Evolutionary conservation across 1,284 basidiomycete genomes (phyloP), one percentile per base, ranked within the genome.

Genomic region (Puccinia coronata): DNA sequence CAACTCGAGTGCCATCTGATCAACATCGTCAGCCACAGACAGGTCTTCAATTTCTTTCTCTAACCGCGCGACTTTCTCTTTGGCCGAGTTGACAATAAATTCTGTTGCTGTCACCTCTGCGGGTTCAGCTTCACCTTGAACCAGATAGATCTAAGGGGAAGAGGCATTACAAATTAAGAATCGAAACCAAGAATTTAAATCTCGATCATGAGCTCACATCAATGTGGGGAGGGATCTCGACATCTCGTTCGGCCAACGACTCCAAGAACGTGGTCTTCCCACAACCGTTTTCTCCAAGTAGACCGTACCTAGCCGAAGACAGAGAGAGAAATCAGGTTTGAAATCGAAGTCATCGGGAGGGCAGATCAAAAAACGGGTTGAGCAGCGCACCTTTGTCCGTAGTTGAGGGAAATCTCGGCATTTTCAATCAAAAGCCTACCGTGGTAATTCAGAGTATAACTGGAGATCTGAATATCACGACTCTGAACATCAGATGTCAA

Each of bases 401-500:
- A 98, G 88, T 98, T 98, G 84, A 98, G 92, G n/a, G 93, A 87
- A 84, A 95, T 91, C 87, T 92, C 91, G 75, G 94, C 95, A 83
- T 91, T 91, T 87, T 98, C 96, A 85, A 98, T 92, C 84, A 98
- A 90, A 36, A 98, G 89, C 81, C 96, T 91, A 53, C 96, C 96
- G 86, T 99, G 96, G 91, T 98, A 99, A 3, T 95, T 98, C 80
- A 99, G 91, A 5, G 95, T 97, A 87, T 92, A 99, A 74, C 92
- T 90, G 86, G 98, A 95, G 84, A 99, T 96, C 89, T 98, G 98
- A 89, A 99, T 92, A 88, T 99, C 96, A 83, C 96, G 92, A 81
- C 91, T 90, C 87, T 98, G 95, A 80, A 89, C 87, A 88, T 99
- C 97, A 67, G 95, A 98, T 70, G 93, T 92, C 57, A 99, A 89